These are phyloP conservation scores for Petunia hybrid DNA, from an alignment of 305 asterid species.

Conservation along the genomic window DNA sequence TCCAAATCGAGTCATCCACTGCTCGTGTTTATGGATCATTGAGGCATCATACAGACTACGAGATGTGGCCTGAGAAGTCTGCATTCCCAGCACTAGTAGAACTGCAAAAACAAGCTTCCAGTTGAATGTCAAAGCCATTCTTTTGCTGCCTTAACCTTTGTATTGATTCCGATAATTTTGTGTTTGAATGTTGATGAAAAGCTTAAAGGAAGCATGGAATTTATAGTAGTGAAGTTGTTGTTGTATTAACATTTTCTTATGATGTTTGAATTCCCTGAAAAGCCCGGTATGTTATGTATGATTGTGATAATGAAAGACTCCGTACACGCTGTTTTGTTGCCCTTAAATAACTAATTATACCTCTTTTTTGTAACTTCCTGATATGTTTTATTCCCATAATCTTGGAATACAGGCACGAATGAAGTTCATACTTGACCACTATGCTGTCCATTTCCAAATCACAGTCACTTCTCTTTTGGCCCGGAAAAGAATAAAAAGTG, in stretches of 20 bases:
- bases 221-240: neutral
- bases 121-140: neutral
- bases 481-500: neutral
- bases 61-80: constrained; percentile 20
- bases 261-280: neutral
- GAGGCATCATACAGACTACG: neutral
- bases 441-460: neutral
- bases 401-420: neutral
- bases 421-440: neutral
- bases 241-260: neutral
- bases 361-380: constrained; percentile 11
- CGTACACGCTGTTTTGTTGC: neutral
- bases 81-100: constrained; percentile 3
- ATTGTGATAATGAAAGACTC: neutral
- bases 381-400: neutral
- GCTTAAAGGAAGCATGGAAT: neutral
- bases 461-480: neutral
- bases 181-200: neutral
- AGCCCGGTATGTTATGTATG: neutral
- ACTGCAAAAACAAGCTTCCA: constrained; percentile 17
- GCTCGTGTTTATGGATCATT: constrained; percentile 18
- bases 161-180: neutral
- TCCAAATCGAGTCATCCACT: constrained; percentile 20
- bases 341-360: neutral
- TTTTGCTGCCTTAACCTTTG: neutral